Evolutionary conservation across 352 stramenopile species (phyloP).

Genomic region (Pseudoperonospora humuli): DNA sequence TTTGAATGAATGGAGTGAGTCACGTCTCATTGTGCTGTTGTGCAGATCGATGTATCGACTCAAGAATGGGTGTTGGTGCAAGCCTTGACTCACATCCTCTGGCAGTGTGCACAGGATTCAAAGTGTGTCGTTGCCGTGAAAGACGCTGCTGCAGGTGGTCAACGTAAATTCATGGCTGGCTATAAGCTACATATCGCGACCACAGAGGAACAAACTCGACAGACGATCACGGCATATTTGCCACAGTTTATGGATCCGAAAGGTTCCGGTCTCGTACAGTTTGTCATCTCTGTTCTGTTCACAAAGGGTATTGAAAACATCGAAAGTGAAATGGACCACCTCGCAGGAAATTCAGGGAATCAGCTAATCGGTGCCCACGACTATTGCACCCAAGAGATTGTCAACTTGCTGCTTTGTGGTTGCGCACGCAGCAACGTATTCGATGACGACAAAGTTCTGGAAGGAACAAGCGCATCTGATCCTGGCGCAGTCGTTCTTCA

Average conservation of each 20-base stretch:
- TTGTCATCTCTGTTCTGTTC: conserved; percentile 61
- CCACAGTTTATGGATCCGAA: conserved; percentile 43
- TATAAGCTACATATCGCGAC: no score
- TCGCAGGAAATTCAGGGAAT: conserved; percentile 36
- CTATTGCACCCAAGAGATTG: conserved; percentile 92
- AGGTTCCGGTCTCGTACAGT: conserved; percentile 62
- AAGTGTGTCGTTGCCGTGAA: no score
- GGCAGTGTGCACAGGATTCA: no score
- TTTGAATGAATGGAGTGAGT: no score
- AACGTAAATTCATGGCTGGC: no score
- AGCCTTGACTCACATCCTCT: no score
- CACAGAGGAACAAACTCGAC: no score
- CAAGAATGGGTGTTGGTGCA: no score
- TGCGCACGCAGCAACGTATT: conserved; percentile 92
- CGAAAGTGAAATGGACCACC: conserved; percentile 80
- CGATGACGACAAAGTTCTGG: conserved; percentile 77
- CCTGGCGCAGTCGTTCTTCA: conserved; percentile 56
- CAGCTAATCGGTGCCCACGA: conserved; percentile 81
- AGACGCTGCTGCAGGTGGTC: no score
- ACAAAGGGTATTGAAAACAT: conserved; percentile 51
- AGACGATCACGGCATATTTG: no score
- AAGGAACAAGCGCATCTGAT: conserved; percentile 49
- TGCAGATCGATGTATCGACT: no score
- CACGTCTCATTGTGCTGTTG: no score
- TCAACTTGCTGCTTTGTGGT: conserved; percentile 93